Conservation (phyloP, 2,329 filamentous ascomycete genomes). For the Colletotrichum orchidophilum region DNA sequence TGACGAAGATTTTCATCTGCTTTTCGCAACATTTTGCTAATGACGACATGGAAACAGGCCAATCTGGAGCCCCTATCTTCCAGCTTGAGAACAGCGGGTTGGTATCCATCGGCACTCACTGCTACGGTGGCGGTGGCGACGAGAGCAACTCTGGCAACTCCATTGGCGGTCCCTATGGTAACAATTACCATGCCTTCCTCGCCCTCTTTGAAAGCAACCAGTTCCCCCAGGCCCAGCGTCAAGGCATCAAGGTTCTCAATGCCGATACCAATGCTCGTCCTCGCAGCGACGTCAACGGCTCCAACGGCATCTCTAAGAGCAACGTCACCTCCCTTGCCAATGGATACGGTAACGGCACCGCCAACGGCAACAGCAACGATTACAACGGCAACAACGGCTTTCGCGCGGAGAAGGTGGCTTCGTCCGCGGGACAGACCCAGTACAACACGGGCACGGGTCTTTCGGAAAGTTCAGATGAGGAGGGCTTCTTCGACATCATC, state of each 20-base stretch:
- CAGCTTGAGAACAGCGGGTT: conserved; percentile 14
- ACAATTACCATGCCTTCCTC: conserved; percentile 36
- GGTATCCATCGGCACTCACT: conserved; percentile 41
- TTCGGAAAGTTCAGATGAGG: neutral
- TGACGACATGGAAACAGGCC: conserved; percentile 34
- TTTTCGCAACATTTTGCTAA: neutral
- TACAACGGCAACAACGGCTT: neutral
- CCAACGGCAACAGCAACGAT: neutral
- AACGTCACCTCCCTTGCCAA: neutral
- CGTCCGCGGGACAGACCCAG: neutral
- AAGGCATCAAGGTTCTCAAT: neutral
- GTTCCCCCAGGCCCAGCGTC: neutral
- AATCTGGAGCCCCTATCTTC: conserved; percentile 41
- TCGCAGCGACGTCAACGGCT: neutral
- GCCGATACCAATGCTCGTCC: neutral
- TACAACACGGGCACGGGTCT: neutral
- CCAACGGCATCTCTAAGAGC: neutral
- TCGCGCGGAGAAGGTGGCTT: neutral
- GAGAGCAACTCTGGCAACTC: conserved; percentile 40
- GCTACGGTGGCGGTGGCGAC: conserved; percentile 36
- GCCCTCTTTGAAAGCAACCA: conserved; percentile 20
- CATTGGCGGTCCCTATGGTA: conserved; percentile 37
- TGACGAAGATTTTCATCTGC: neutral
- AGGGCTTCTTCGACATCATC: neutral
- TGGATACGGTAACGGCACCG: neutral